Evolutionary conservation across 75 land plant species (phyloP), one percentile per base, ranked within the genome.

Genomic region (Selaginella moellendorffii): DNA sequence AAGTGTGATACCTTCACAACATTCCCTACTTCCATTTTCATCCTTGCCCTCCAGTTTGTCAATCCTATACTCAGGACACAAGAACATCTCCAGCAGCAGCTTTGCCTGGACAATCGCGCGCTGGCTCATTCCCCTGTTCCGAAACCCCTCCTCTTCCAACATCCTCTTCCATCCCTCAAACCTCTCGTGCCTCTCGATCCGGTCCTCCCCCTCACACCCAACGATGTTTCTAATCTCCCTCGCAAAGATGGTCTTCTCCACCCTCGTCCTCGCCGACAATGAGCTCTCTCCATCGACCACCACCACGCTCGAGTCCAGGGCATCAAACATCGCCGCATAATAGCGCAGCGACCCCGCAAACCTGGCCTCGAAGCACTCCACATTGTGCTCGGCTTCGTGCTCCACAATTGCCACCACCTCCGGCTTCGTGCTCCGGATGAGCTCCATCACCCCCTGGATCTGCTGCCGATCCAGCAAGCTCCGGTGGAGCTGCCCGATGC

Each of bases 311-410:
- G 68, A 61, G 31, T 83, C 84, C 9, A 90, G 31, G 8, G 81
- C 68, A 64, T 92, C 97, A 68, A 88, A 92, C 17, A 85, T 54
- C n/a, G 93, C 93, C 24, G 83, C 71, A 62, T 85, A 85, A 68
- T 85, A 85, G 17, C 67, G 77, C 68, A 92, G 36, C 19, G 97
- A 77, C 26, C 66, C 71, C 26, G 63, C 54, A n/a, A 92, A 72
- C 61, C 97, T 77, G 42, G 31, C 72, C 46, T 84, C 91, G 31
- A 85, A 80, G 1, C 30, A 68, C 0, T 68, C 63, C n/a, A 71
- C 68, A 0, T 69, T 68, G 66, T 76, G 79, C 54, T 67, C 79
- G 21, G 78, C 86, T 74, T 92, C 97, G 51, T 88, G 85, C 71
- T 92, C 97, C 12, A 80, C 88, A 63, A 87, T 54, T 12, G 82